Evolutionary conservation across 768 basidiomycete genomes (phyloP).

Genomic region (Erythrobasidium yunnanense): DNA sequence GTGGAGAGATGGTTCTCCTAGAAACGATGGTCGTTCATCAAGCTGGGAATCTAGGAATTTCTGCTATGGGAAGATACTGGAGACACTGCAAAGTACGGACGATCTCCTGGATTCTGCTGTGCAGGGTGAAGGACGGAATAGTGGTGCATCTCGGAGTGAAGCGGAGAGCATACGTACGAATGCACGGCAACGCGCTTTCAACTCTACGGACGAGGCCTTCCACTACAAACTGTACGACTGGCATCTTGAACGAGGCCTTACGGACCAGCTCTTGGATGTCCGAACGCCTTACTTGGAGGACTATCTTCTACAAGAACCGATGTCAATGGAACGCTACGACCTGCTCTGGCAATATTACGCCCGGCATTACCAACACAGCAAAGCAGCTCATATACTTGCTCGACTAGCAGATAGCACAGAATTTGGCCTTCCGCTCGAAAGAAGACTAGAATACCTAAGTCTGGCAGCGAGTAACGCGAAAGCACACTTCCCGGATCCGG

Average conservation of each 20-base stretch:
- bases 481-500: slow-evolving; percentile 49
- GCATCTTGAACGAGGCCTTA: slow-evolving; percentile 65
- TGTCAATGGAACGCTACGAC: slow-evolving; percentile 69
- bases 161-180: slow-evolving; percentile 64
- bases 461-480: slow-evolving; percentile 92
- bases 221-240: slow-evolving; percentile 91
- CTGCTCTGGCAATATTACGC: slow-evolving; percentile 96
- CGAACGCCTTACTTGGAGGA: slow-evolving; percentile 54
- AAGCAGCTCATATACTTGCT: slow-evolving; percentile 76
- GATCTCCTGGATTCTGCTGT: slow-evolving; percentile 47
- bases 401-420: slow-evolving; percentile 71
- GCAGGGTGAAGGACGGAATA: slow-evolving; percentile 26
- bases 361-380: slow-evolving; percentile 71
- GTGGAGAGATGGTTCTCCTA: slow-evolving; percentile 56
- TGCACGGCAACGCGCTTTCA: slow-evolving; percentile 76
- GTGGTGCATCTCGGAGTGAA: slow-evolving; percentile 45
- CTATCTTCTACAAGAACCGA: slow-evolving; percentile 70
- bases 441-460: slow-evolving; percentile 80
- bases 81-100: slow-evolving; percentile 70
- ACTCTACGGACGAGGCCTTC: slow-evolving; percentile 79
- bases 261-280: slow-evolving; percentile 84
- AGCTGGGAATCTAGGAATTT: slow-evolving; percentile 54
- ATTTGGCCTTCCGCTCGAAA: slow-evolving; percentile 53
- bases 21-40: slow-evolving; percentile 52
- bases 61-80: slow-evolving; percentile 74